Conservation (phyloP, 2,329 filamentous ascomycete species). For the Hypocreales sp. region DNA sequence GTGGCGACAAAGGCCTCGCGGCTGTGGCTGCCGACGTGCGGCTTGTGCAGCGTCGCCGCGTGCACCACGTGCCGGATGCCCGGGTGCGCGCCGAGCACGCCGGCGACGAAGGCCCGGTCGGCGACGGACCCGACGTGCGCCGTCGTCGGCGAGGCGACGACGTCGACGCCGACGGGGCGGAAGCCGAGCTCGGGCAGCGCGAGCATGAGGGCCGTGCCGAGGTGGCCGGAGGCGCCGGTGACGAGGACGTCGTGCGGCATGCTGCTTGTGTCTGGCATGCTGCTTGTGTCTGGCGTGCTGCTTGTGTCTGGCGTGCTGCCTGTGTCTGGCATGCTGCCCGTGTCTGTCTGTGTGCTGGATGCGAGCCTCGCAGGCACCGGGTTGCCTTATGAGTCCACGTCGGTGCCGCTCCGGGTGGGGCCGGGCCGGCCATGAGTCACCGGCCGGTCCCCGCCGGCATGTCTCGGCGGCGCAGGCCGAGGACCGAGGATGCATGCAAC, state of each 20-base stretch:
- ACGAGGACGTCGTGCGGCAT: slow-evolving; percentile 21
- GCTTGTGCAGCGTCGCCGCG: slow-evolving; percentile 30
- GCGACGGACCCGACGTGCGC: slow-evolving; percentile 19
- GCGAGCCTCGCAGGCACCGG: no score
- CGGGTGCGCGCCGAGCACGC: slow-evolving; percentile 13
- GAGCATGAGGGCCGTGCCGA: slow-evolving; percentile 29
- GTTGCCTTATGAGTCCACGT: no score
- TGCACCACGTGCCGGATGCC: slow-evolving; percentile 25
- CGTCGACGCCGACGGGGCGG: slow-evolving; percentile 26
- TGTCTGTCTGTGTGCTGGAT: no score
- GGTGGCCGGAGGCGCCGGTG: slow-evolving; percentile 29
- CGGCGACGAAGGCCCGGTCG: slow-evolving; percentile 16
- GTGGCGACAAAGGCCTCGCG: slow-evolving; percentile 26
- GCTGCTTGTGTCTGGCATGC: slow-evolving; percentile 53
- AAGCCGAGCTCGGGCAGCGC: slow-evolving; percentile 21
- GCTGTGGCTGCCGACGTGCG: slow-evolving; percentile 27
- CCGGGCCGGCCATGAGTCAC: no score
- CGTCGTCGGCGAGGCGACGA: slow-evolving; percentile 21
- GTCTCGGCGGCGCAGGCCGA: no score
- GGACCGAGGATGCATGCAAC: no score
- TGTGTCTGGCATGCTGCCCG: no score
- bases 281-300: slow-evolving; percentile 58
- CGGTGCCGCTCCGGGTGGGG: no score
- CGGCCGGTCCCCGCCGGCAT: no score
- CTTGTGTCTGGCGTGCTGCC: slow-evolving; percentile 49